Base-by-base conservation (phyloP, 805 yeast species). In the Yamadazyma akitaensis region DNA sequence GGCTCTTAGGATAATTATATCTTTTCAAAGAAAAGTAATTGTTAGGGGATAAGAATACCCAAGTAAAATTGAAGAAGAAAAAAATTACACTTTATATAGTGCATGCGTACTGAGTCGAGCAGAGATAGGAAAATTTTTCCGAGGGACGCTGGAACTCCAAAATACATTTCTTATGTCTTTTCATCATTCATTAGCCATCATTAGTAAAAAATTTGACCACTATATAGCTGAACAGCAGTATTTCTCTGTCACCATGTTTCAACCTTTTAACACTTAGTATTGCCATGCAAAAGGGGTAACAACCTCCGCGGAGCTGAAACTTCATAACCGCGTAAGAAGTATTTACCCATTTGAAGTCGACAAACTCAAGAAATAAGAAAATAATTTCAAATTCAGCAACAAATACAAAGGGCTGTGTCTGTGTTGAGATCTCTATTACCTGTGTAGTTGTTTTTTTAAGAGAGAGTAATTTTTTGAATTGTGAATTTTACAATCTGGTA, bases 91-190 rank as follows among this genome's bases (percentile, higher is more conserved):
- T 37, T 37, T 43, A 32, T 37, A 43, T 43, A 37, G 34, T 12
- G 30, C 30, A 31, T 33, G 37, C 37, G 37, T 17, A 33, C 17
- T 17, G 37, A 11, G 12, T 10, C 19, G 46, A 43, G 40, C 19
- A 43, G 47, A 34, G 39, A 16, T 36, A 13, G 30, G 35, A 31
- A 45, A 45, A 45, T 34, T 24, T 45, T 45, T 40, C 48, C 48
- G 48, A 40, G 48, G 48, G 32, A 26, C 30, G 16, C 19, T 33
- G 5, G 12, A n/a, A 17, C 19, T 5, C 3, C 19, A 6, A 14
- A 17, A 14, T 33, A 5, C 11, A 9, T 28, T 28, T 28, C n/a
- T 12, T 13, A 11, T 5, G 10, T 12, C n/a, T 13, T 28, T 28
- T 11, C n/a, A 28, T 12, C 32, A 28, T 12, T 12, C 4, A 28